These are phyloP conservation scores for Chlamydomonas urium DNA, from an alignment of 139 green algal genomes.

Conservation along the genomic window DNA sequence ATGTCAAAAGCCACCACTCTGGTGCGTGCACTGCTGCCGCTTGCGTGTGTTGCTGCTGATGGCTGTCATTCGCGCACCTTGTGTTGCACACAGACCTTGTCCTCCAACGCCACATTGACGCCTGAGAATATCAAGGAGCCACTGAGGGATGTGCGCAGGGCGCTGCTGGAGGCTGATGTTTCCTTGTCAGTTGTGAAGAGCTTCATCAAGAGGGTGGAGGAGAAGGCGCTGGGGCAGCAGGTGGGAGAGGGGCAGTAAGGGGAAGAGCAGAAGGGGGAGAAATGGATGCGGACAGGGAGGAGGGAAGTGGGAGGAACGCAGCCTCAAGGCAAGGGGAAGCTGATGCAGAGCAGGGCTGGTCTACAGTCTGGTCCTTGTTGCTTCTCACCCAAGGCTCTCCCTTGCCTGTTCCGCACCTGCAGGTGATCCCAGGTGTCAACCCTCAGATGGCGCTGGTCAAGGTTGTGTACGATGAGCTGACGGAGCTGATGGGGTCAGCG, in stretches of 20 bases:
- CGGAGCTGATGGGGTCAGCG: constrained; percentile 82
- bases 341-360: too few species aligned
- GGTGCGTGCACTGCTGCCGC: not conserved
- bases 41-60: not conserved
- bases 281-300: too few species aligned
- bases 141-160: constrained; percentile 60
- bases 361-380: too few species aligned
- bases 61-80: not conserved
- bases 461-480: constrained; percentile 88
- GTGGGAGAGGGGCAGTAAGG: too few species aligned
- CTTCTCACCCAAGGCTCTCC: too few species aligned
- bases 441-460: constrained; percentile 95
- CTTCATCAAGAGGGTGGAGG: constrained; percentile 88
- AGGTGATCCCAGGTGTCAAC: constrained; percentile 80
- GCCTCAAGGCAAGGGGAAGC: too few species aligned
- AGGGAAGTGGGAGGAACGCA: too few species aligned
- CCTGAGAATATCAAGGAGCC: constrained; percentile 22
- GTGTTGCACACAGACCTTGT: constrained; percentile 35
- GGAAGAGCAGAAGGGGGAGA: not conserved
- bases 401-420: too few species aligned
- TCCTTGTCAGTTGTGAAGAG: constrained; percentile 87
- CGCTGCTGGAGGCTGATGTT: constrained; percentile 96
- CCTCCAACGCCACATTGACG: constrained; percentile 19
- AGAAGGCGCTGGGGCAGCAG: constrained; percentile 71
- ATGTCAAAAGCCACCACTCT: too few species aligned